Conservation (phyloP, 306 rosid species). For the Prunus mongolica region DNA sequence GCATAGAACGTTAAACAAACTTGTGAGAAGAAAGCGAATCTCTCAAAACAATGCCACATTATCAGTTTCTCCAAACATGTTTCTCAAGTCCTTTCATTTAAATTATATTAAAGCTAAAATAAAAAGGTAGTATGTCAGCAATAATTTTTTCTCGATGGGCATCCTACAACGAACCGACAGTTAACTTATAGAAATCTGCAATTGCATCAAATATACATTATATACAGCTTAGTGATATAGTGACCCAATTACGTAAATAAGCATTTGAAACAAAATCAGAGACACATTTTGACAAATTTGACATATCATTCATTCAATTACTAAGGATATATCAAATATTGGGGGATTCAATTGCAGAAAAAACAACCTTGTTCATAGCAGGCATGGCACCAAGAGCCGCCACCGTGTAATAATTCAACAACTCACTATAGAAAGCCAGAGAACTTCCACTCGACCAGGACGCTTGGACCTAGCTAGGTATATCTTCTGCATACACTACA, state of each 20-base stretch:
- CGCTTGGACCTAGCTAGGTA: neutral
- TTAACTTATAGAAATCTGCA: neutral
- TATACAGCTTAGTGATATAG: neutral
- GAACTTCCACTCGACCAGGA: neutral
- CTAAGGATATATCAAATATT: neutral
- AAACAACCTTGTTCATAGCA: slow-evolving; percentile 55
- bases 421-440: too few species aligned
- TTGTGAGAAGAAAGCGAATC: too few species aligned
- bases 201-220: neutral
- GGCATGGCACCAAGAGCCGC: slow-evolving; percentile 41
- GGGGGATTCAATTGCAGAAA: neutral
- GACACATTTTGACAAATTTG: neutral
- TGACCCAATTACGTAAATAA: neutral
- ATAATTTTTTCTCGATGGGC: neutral
- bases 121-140: neutral
- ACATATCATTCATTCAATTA: neutral
- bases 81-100: neutral
- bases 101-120: neutral
- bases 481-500: neutral
- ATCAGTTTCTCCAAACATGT: neutral
- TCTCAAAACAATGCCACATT: too few species aligned
- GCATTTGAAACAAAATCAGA: neutral
- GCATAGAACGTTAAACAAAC: too few species aligned
- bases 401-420: neutral
- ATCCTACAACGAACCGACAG: neutral